These are phyloP conservation scores for Anthoceros angustus DNA, from an alignment of 225 moss, liverwort and hornwort genomes.

Conservation along the genomic window DNA sequence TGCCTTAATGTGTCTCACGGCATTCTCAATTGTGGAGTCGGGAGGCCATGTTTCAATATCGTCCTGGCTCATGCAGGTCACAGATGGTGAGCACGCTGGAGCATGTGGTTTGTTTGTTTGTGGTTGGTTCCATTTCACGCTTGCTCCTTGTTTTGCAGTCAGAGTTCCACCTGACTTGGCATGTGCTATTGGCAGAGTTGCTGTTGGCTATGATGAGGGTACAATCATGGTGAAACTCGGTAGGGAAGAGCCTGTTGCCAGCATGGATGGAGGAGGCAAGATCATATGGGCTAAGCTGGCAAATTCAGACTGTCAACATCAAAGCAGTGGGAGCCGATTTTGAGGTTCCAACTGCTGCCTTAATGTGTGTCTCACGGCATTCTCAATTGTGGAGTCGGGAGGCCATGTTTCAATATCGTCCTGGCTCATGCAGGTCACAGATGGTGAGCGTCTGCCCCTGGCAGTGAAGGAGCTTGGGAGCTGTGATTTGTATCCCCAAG, in stretches of 20 bases:
- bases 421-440: conserved; percentile 44
- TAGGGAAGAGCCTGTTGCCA: conserved; percentile 92
- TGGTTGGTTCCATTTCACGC: not conserved
- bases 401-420: too few species aligned
- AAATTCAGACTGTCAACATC: conserved; percentile 95
- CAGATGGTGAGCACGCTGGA: conserved; percentile 56
- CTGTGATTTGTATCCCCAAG: conserved; percentile 98
- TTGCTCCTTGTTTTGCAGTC: not conserved
- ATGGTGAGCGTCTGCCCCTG: conserved; percentile 91
- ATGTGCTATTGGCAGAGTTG: conserved; percentile 41
- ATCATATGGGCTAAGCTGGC: conserved; percentile 98
- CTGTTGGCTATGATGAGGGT: conserved; percentile 94
- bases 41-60: too few species aligned
- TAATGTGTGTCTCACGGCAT: not conserved
- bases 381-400: too few species aligned
- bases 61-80: conserved; percentile 30
- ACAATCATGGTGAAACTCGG: conserved; percentile 98
- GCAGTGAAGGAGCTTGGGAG: conserved; percentile 96
- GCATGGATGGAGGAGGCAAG: conserved; percentile 92
- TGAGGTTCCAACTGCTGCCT: conserved; percentile 40
- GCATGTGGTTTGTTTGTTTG: not conserved
- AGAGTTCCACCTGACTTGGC: not conserved
- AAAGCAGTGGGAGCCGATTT: conserved; percentile 87
- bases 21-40: too few species aligned
- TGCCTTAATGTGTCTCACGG: not conserved